These are phyloP conservation scores for Amauroascus verrucosus DNA, from an alignment of 2,329 filamentous ascomycete genomes.

Conservation along the genomic window DNA sequence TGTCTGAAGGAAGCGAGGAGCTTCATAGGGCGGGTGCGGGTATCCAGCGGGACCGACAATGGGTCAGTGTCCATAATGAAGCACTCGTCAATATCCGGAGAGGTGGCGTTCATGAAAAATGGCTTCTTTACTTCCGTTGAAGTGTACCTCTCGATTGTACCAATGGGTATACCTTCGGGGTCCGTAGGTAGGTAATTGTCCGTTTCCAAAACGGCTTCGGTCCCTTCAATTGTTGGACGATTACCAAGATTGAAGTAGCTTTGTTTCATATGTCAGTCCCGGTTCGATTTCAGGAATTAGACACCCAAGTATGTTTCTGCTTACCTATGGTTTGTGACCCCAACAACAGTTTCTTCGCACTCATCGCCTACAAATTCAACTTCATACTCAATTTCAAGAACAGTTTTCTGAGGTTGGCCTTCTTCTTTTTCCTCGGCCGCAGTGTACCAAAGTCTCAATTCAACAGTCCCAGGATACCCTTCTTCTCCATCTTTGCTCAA, in stretches of 20 bases:
- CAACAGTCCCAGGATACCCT: conserved; percentile 77
- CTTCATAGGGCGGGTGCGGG: conserved; percentile 51
- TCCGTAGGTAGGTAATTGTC: conserved; percentile 64
- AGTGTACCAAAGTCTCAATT: conserved; percentile 68
- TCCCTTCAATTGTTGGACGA: conserved; percentile 51
- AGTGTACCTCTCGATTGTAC: conserved; percentile 53
- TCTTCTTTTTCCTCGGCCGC: conserved; percentile 55
- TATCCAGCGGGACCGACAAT: conserved; percentile 53
- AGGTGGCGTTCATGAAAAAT: conserved; percentile 61
- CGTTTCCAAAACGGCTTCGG: conserved; percentile 48
- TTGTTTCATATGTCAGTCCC: not conserved
- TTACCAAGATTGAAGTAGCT: conserved; percentile 60
- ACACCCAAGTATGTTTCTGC: not conserved
- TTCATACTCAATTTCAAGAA: conserved; percentile 82
- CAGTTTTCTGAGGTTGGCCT: conserved; percentile 52
- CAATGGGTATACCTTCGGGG: conserved; percentile 61
- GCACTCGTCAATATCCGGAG: conserved; percentile 79
- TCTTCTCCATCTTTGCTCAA: conserved; percentile 72
- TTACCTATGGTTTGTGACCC: conserved; percentile 91
- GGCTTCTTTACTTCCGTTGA: conserved; percentile 53
- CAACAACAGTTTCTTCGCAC: conserved; percentile 80
- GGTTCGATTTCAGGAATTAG: not conserved
- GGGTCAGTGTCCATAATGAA: conserved; percentile 65
- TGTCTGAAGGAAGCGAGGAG: conserved; percentile 64
- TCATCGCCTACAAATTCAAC: conserved; percentile 65